Conservation (phyloP, 306 rosid species). For the Begonia fuchsioides region DNA sequence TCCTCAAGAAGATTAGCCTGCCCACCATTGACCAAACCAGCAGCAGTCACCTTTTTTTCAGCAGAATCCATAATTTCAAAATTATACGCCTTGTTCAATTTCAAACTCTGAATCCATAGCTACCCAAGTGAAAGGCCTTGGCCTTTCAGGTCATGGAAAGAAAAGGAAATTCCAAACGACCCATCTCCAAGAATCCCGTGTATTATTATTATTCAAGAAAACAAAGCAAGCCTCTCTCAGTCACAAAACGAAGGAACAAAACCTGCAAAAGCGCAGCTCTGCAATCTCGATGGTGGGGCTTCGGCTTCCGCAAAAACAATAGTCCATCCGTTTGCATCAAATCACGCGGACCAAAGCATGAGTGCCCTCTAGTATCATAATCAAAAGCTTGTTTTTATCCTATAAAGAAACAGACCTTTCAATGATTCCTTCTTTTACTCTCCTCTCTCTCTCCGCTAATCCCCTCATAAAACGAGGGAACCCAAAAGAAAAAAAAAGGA, state of each 20-base stretch:
- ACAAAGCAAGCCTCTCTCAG: conserved; percentile 25
- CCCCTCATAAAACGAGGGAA: background rate
- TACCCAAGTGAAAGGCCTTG: conserved; percentile 2
- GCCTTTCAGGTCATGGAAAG: conserved; percentile 2
- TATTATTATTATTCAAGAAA: conserved; percentile 16
- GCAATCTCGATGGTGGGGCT: conserved; percentile 31
- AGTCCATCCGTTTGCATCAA: conserved; percentile 39
- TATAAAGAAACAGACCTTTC: conserved; percentile 76
- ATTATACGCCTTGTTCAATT: too few species aligned
- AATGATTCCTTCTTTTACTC: conserved; percentile 20
- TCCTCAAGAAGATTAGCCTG: conserved; percentile 50
- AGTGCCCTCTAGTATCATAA: conserved; percentile 18
- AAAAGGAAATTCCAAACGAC: conserved; percentile 8
- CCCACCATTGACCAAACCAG: conserved; percentile 28
- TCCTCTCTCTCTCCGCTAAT: conserved; percentile 5
- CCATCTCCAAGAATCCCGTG: conserved; percentile 13
- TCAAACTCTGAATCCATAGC: too few species aligned
- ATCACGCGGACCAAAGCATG: conserved; percentile 81
- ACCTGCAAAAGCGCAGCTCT: conserved; percentile 41
- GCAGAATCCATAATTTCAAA: conserved; percentile 37
- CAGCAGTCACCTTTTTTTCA: conserved; percentile 50
- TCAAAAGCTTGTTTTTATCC: conserved; percentile 30
- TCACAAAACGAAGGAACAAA: conserved; percentile 40
- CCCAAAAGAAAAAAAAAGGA: conserved; percentile 10
- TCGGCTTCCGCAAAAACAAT: conserved; percentile 15